Conservation (phyloP, 139 green algal genomes). For the Picochlorum costavermella region DNA sequence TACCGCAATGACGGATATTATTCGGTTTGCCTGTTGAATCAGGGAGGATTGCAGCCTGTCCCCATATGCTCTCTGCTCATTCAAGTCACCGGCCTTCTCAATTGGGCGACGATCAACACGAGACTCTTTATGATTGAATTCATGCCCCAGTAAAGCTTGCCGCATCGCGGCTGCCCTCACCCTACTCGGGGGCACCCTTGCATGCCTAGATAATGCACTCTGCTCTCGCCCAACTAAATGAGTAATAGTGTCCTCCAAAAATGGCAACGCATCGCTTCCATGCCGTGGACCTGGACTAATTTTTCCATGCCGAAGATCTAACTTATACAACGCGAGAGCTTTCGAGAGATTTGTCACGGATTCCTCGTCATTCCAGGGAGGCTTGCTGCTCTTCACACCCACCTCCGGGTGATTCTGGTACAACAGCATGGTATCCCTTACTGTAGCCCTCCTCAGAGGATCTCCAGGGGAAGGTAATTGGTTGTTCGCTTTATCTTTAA, state of each 20-base stretch:
- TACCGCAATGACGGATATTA: conserved; percentile 5
- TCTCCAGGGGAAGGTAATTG: no score
- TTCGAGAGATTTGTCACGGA: no score
- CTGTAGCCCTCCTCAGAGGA: background rate
- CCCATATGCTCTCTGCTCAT: no score
- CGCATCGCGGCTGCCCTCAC: background rate
- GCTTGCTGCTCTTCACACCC: no score
- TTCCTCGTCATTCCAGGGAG: no score
- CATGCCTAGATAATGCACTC: background rate
- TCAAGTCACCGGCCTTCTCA: no score
- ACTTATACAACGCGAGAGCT: no score
- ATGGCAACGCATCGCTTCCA: conserved; percentile 1
- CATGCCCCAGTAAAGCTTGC: background rate
- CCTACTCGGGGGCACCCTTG: background rate
- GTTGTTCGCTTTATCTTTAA: no score
- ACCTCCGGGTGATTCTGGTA: no score
- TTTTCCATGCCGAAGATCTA: no score
- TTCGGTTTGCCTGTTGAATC: conserved; percentile 6
- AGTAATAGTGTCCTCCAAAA: background rate
- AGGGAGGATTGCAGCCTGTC: background rate
- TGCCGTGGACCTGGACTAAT: no score
- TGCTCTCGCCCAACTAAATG: conserved; percentile 1
- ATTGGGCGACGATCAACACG: no score
- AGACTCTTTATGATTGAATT: background rate
- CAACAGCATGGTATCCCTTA: background rate